Base-by-base conservation (phyloP, 768 basidiomycete genomes). In the Tylopilus balloui region DNA sequence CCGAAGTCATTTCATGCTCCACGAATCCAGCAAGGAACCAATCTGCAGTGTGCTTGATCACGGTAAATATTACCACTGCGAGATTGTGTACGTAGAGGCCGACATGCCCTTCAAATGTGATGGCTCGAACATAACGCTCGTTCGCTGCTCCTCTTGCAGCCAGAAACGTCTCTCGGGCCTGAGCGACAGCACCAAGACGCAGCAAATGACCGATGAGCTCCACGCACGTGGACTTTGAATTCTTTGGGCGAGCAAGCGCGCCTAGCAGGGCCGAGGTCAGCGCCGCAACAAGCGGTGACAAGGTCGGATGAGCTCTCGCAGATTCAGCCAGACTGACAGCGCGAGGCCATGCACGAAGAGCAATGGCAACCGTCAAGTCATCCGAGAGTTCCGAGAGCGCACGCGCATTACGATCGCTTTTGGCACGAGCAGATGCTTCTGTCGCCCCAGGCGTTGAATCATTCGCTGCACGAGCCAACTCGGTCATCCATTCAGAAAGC, bases 21-120 rank as follows among this genome's bases (percentile, higher is more conserved):
- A 86, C 89, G 70, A 96, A 99, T 48, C 92, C 93, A 1, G 87
- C 85, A 57, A 97, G 73, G 68, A 91, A 99, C 96, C 96, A 99
- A 69, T 99, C 95, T 13, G 91, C 91, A 1, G 94, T 96, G 62
- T 98, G 92, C 65, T 96, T 94, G 65, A 99, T 88, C 1, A 90
- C 84, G 1, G 93, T 96, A 60, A 98, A 98, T 50, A 86, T 81
- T 0, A 98, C 89, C 35, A 93, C 76, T 3, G 92, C 82, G 28
- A 98, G 73, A 61, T 97, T 91, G 28, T 82, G 85, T 41, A 98
- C 78, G 60, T 95, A 98, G 42, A 85, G 76, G 3, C 78, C 80
- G 28, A 94, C 82, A 59, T 93, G 83, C 3, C 95, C 94, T 56
- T 95, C 92, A 55, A 93, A 94, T 41, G 79, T 77, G 59, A 99